Conservation (phyloP, 78 protist genomes). For the Pigoraptor vietnamica region DNA sequence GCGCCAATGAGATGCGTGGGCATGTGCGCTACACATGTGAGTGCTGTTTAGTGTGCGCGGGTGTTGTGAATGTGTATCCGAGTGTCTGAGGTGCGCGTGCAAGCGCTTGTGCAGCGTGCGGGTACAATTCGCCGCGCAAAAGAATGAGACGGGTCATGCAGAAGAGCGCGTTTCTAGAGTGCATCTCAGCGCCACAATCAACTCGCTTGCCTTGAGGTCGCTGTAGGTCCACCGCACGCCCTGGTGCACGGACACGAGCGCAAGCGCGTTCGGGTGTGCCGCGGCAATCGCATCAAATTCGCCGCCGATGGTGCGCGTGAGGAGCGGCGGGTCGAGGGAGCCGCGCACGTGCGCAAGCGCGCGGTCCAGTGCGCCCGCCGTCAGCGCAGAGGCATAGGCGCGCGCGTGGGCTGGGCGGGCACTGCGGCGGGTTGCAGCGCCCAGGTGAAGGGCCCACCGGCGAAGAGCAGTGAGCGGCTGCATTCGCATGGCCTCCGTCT, state of each 20-base stretch:
- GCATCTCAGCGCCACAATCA: too few species aligned
- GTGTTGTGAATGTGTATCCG: too few species aligned
- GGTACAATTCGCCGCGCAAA: too few species aligned
- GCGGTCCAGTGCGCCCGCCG: not conserved
- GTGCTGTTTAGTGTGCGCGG: too few species aligned
- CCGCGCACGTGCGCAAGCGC: not conserved
- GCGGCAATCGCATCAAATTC: not conserved
- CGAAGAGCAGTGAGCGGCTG: too few species aligned
- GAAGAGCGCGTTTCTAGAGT: too few species aligned
- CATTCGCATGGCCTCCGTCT: too few species aligned
- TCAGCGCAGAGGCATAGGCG: not conserved
- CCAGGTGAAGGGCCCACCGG: too few species aligned
- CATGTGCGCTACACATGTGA: not conserved
- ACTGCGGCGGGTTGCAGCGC: too few species aligned
- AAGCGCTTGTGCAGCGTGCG: too few species aligned
- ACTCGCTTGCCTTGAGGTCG: not conserved
- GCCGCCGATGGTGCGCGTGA: not conserved
- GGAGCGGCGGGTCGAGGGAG: not conserved
- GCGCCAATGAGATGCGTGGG: not conserved
- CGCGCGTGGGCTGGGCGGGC: not conserved
- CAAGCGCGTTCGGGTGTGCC: not conserved
- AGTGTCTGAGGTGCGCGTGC: too few species aligned
- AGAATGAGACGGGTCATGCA: not conserved
- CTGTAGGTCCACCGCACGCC: constrained; percentile 16
- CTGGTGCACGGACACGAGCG: constrained; percentile 11